A percentile compares a stretch with the other conserved stretches of the same genome.
Conservation (phyloP, 2,329 filamentous ascomycete genomes). For the Fusarium multiceps region DNA sequence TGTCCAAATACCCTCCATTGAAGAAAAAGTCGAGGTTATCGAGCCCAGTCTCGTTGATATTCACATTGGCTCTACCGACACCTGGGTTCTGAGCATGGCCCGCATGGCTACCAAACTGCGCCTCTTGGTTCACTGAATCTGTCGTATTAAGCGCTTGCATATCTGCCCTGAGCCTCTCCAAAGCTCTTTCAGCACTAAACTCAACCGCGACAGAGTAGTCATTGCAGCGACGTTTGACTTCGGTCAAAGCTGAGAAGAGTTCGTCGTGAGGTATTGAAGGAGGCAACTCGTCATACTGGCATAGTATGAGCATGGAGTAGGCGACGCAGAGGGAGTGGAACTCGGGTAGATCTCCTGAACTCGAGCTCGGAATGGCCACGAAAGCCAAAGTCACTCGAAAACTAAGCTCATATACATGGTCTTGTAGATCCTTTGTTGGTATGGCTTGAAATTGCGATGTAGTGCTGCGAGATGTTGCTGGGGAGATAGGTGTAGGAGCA, state of each 20-base stretch:
- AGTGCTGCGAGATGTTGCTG: not conserved
- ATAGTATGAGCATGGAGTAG: conserved; percentile 27
- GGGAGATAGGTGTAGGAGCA: conserved; percentile 1
- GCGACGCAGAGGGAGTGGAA: conserved; percentile 25
- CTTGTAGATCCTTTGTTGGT: conserved; percentile 11
- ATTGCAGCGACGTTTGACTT: conserved; percentile 19
- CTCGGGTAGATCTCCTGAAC: conserved; percentile 22
- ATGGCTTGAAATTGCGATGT: conserved; percentile 6
- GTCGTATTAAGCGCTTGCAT: not conserved
- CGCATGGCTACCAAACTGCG: not conserved
- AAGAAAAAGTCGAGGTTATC: conserved; percentile 30
- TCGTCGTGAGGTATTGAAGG: not conserved
- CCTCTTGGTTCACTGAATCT: not conserved
- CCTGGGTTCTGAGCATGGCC: not conserved
- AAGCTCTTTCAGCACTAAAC: conserved; percentile 27
- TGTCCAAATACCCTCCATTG: conserved; percentile 25
- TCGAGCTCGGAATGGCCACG: conserved; percentile 14
- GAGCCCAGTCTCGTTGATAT: conserved; percentile 4
- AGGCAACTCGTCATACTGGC: conserved; percentile 21
- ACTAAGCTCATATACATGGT: conserved; percentile 15
- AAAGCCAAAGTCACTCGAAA: conserved; percentile 25
- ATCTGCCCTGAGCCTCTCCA: conserved; percentile 16
- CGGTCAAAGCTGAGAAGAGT: conserved; percentile 3
- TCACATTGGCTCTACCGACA: not conserved
- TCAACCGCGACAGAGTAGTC: conserved; percentile 20